Base-by-base conservation (phyloP, 2,329 filamentous ascomycete genomes). In the Eutypella sp. region DNA sequence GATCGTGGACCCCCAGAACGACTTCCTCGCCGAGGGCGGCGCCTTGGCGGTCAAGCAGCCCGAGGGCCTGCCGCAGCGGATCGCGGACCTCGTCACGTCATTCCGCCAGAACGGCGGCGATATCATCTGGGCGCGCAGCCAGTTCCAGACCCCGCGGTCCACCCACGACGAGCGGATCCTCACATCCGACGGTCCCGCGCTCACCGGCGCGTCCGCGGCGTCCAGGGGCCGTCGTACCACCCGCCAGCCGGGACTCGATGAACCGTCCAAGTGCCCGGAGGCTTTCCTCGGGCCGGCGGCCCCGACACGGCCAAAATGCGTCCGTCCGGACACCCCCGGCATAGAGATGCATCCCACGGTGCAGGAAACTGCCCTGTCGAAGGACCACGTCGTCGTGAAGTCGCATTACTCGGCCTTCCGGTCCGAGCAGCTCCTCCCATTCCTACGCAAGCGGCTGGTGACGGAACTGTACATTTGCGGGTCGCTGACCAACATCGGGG, bases 391-490 rank as follows among this genome's bases (percentile, higher is more conserved):
- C 39, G 63, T 82, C 45, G 70, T 75, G 44, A 97, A 96, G 65
- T 82, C 82, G 5, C 80, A 89, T 55, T 97, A 97, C 66, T 97
- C 93, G 4, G 91, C 91, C 13, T 91, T 97, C 61, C 79, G 82
- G 44, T 81, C 80, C 8, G 88, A 85, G 0, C 77, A 79, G 41
- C 73, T 97, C 15, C 75, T 97, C 7, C 75, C 85, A 41, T 75
- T 82, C n/a, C 70, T 97, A 39, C 81, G 91, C n/a, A 82, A 83
- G n/a, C 87, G 84, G 52, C 84, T 96, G 54, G 82, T 95, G 47
- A 96, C 90, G 2, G 87, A 96, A 58, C 72, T 99, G 11, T 96
- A 87, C 66, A 79, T 97, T 20, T 95, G 88, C 59, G 93, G 93
- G 19, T 85, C 87, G 38, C 76, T 95, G 41, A 88, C 85, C 37